Base-by-base conservation (phyloP, 2,329 filamentous ascomycete genomes). In the Seiridium cupressi region DNA sequence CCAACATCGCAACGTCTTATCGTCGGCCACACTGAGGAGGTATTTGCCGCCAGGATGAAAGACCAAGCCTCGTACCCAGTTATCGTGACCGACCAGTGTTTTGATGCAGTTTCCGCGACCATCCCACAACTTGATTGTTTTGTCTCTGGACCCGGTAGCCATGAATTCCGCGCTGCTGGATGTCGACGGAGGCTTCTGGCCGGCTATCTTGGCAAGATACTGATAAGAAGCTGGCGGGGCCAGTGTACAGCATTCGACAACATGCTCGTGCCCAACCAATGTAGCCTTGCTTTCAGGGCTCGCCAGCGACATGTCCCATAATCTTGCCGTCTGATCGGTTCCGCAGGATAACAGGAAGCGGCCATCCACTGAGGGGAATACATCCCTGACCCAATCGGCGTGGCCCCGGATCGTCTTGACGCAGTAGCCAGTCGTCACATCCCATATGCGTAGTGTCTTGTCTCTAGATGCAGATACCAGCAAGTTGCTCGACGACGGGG, bases 21-120 rank as follows among this genome's bases (percentile, higher is more conserved):
- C 94, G 72, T 98, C 94, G 13, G 89, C 85, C 26, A 90, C 91
- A 5, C 89, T 93, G 5, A 98, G 77, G 1, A 98, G 82, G 69
- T 95, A 97, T 75, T 94, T 96, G 48, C 94, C 94, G 7, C 92
- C 91, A 0, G 94, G 94, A 69, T 97, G 94, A 73, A 97, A 98
- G 8, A 92, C 87, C 5, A 97, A 76, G 0, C 85, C 90, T 38
- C 92, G 87, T 7, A 98, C 87, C 94, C 94, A 98, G 72, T 97
- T 97, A 73, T 97, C 93, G 72, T 97, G 94, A 1, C 94, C 94
- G 1, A 87, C 78, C 1, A 98, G 80, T 0, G 90, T 95, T 73
- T 92, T 94, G 71, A 97, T 87, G 64, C 92, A 86, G 9, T 89
- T 92, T 38, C 94, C 94, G 58, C 92, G 85, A 9, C 89, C 84